A percentile compares a stretch with the other conserved stretches of the same genome.
Conservation (phyloP, 352 stramenopile genomes). For the Phytophthora pini region DNA sequence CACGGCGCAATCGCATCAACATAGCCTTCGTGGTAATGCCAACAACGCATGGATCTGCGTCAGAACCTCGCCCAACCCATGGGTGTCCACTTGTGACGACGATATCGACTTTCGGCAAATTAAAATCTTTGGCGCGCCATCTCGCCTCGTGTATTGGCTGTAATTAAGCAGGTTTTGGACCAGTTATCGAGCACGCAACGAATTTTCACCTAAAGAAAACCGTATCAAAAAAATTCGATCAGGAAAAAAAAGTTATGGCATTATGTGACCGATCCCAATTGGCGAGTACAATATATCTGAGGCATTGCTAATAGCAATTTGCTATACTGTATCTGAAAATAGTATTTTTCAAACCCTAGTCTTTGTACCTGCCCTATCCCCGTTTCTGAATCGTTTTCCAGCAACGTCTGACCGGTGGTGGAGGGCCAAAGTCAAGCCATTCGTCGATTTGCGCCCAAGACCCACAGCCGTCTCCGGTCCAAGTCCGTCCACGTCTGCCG, state of each 20-base stretch:
- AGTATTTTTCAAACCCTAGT: not conserved
- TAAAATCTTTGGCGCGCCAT: not conserved
- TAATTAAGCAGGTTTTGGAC: not conserved
- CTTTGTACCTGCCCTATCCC: not conserved
- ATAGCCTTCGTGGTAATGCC: too few relatives aligned
- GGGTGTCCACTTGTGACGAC: not conserved
- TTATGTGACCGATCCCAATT: not conserved
- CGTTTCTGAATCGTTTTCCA: not conserved
- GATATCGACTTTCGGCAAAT: not conserved
- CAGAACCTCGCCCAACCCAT: too few relatives aligned
- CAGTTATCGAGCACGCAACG: not conserved
- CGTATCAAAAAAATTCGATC: not conserved
- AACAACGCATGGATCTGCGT: too few relatives aligned
- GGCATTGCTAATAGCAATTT: too few relatives aligned
- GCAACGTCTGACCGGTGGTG: constrained; percentile 19
- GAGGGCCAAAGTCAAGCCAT: constrained; percentile 25
- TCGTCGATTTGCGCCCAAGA: constrained; percentile 18
- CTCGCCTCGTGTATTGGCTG: not conserved
- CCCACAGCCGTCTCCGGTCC: constrained; percentile 1
- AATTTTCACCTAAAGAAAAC: not conserved
- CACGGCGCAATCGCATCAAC: too few relatives aligned
- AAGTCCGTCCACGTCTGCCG: constrained; percentile 5
- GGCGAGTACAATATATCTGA: not conserved
- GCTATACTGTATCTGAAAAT: not conserved
- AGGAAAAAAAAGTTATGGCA: too few relatives aligned